Base-by-base conservation (phyloP, 768 basidiomycete species). In the Russula lepida region DNA sequence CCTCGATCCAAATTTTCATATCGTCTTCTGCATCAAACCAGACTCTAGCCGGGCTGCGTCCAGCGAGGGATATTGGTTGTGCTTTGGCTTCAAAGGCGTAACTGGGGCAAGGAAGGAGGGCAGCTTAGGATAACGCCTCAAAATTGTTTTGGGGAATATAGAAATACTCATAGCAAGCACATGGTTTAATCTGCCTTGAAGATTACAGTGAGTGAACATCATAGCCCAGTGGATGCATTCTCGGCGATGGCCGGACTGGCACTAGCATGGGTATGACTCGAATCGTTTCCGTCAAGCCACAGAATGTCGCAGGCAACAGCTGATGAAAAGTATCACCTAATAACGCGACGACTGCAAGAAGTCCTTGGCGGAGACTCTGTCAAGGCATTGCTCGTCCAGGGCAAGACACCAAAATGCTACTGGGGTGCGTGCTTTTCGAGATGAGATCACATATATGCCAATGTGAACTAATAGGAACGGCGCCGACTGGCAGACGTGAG, bases 401-500 rank as follows among this genome's bases (percentile, higher is more conserved):
- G 86, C 19, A 78, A 84, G 69, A 72, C 84, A 15, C 84, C 86
- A 15, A 92, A 87, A 72, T 84, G 85, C 69, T 98, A 98, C 83
- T 98, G 91, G 92, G 95, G 94, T 86, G 68, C 60, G 85, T 79
- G 67, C 23, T 9, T 6, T n/a, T 51, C 39, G 49, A 35, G 35
- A 54, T 33, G 49, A 35, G 35, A 54, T 33, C 37, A 12, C 39
- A n/a, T 66, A 28, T 37, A 46, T 43, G 6, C n/a, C 17, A 37
- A 44, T 23, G 21, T 58, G 17, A 56, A 30, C 35, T 44, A 32
- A 64, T 68, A 97, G 95, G 95, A 53, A 88, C 91, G 21, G 92
- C 95, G 21, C 85, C 94, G 0, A 98, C 95, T 8, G 95, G 95
- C 67, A 76, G 93, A 77, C 95, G 94, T 98, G 73, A 75, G 91